Percentiles rank a stretch among this genome's conserved stretches.
These are phyloP conservation scores for Pseudozyma thailandica DNA, from an alignment of 1,284 basidiomycete species.

Conservation along the genomic window DNA sequence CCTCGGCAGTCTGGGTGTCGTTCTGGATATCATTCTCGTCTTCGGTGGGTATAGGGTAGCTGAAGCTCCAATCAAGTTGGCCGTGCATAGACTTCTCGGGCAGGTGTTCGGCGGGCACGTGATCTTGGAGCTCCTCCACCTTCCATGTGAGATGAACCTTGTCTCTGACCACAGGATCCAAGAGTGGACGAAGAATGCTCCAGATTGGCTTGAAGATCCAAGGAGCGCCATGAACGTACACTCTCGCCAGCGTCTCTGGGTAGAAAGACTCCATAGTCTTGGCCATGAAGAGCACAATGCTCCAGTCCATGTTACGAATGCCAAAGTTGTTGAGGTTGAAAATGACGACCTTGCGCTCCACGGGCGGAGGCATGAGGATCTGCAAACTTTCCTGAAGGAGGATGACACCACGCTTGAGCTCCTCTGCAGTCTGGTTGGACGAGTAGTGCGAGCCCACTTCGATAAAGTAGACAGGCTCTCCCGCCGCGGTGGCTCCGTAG, in stretches of 20 bases:
- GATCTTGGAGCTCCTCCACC: constrained; percentile 54
- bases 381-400: constrained; percentile 52
- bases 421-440: constrained; percentile 60
- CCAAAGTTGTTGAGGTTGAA: constrained; percentile 65
- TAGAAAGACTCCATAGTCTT: constrained; percentile 65
- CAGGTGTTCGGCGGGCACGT: constrained; percentile 52
- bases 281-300: constrained; percentile 63
- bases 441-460: constrained; percentile 62
- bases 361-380: constrained; percentile 61
- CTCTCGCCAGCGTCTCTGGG: constrained; percentile 57
- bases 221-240: constrained; percentile 62
- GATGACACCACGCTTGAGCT: constrained; percentile 60
- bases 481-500: constrained; percentile 47
- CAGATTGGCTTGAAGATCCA: constrained; percentile 66
- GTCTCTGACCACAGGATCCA: constrained; percentile 63
- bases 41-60: constrained; percentile 43
- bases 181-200: constrained; percentile 58
- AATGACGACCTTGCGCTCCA: constrained; percentile 61
- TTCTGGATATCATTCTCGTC: constrained; percentile 56
- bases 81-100: constrained; percentile 54
- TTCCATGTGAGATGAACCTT: constrained; percentile 60
- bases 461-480: constrained; percentile 62
- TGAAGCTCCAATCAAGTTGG: constrained; percentile 53
- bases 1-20: constrained; percentile 31
- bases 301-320: constrained; percentile 64